phyloP scores from a whole-genome alignment of 2,329 filamentous ascomycete genomes.

The Alternaria panax region DNA sequence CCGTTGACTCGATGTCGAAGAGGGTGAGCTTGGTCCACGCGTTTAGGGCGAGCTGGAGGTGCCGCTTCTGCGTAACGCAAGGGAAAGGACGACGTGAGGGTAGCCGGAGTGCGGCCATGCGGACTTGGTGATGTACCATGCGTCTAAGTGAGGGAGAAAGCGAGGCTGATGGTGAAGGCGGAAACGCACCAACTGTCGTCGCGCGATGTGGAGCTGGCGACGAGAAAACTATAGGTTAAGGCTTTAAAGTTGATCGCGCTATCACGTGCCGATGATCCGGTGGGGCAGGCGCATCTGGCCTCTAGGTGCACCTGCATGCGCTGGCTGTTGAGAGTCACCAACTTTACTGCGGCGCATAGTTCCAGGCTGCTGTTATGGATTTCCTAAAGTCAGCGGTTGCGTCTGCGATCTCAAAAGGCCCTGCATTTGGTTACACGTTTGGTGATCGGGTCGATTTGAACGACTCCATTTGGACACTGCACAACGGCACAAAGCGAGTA shows the following conservation, averaged over 20 bases:
- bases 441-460: slow-evolving; percentile 92
- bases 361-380: slow-evolving; percentile 70
- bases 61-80: slow-evolving; percentile 5
- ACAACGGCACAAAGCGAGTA: slow-evolving; percentile 92
- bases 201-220: background rate
- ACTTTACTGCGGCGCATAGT: background rate
- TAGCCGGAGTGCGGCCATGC: slow-evolving; percentile 3
- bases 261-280: slow-evolving; percentile 7
- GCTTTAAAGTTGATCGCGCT: background rate
- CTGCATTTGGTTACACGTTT: slow-evolving; percentile 90
- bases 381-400: slow-evolving; percentile 98
- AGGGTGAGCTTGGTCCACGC: background rate
- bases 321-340: background rate
- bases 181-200: background rate
- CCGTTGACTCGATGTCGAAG: background rate
- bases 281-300: slow-evolving; percentile 17
- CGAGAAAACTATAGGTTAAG: background rate
- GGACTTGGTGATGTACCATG: background rate
- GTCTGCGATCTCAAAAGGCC: slow-evolving; percentile 93
- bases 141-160: background rate
- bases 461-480: slow-evolving; percentile 93
- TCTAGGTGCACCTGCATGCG: slow-evolving; percentile 8
- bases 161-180: background rate
- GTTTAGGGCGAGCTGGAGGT: slow-evolving; percentile 1
- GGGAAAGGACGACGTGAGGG: background rate